Base-by-base conservation (phyloP, 169 alveolate genomes). In the Cystoisospora suis region DNA sequence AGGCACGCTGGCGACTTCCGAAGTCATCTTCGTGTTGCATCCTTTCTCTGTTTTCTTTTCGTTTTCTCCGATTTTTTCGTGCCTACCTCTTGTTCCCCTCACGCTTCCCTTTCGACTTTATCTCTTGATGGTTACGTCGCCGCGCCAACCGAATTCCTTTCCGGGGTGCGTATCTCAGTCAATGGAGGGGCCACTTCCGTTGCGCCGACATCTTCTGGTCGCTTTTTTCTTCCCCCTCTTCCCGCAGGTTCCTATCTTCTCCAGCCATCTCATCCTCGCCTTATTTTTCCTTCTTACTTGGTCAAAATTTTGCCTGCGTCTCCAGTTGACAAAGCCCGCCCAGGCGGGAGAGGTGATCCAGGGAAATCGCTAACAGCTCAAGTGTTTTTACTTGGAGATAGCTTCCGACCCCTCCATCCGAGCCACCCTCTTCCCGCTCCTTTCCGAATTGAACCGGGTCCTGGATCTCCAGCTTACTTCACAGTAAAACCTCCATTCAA, bases 251-350 rank as follows among this genome's bases (percentile, higher is more conserved):
- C 83, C 32, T 72, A 72, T 38, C 32, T 72, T 29, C 6, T 72
- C 34, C 83, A 72, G 23, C 83, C 83, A 46, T 72, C 83, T 5
- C 83, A 72, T 38, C 83, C 83, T 1, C 83, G 36, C 0, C 83
- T 72, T 2, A 38, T 9, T 53, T 40, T 72, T 34, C 56, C 83
- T 29, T 72, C 83, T 27, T 72, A 72, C 53, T 38, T 34, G 23
- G 34, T 72, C 83, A 72, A n/a, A 3, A 56, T 72, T 53, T 34
- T 53, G 1, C 23, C 53, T 17, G 17, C 75, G 15, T 61, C 75
- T 17, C 58, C 32, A n/a, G 42, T 47, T 3, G 34, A 36, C 29
- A 6, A 32, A 38, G 5, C 77, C 15, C 45, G n/a, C 3, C 36
- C 38, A n/a, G 77, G 45, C 1, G 42, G 2, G 2, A n/a, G n/a